A percentile compares a stretch with the other conserved stretches of the same genome.
phyloP scores from a whole-genome alignment of 2,329 filamentous ascomycete species.

The Penicillium palitans region DNA sequence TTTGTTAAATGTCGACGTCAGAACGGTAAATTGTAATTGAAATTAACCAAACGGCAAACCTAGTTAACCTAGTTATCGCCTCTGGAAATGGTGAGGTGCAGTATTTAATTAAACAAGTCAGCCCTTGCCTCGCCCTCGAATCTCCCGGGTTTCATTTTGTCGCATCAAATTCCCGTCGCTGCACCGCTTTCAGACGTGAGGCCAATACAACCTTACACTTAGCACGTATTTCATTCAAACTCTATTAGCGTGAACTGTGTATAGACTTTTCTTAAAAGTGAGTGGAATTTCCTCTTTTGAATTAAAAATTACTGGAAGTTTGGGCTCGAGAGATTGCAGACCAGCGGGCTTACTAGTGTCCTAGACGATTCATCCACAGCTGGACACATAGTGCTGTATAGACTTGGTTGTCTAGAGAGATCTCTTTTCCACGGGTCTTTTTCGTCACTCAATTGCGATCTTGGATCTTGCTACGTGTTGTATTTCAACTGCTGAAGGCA shows the following conservation, averaged over 20 bases:
- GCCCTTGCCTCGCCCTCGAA: conserved; percentile 12
- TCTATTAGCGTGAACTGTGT: not conserved
- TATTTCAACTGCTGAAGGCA: not conserved
- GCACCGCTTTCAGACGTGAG: conserved; percentile 9
- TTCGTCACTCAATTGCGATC: not conserved
- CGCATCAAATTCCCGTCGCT: not conserved
- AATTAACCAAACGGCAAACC: not conserved
- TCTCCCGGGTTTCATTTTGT: conserved; percentile 2
- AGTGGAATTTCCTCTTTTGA: not conserved
- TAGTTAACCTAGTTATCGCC: not conserved
- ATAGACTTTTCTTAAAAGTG: not conserved
- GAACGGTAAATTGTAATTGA: not conserved
- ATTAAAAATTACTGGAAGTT: not conserved
- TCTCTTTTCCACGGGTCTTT: not conserved
- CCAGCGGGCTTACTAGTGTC: not conserved
- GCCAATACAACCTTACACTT: conserved; percentile 9
- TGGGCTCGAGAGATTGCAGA: not conserved
- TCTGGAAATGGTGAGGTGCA: conserved; percentile 2
- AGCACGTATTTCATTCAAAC: conserved; percentile 1
- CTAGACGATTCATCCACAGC: not conserved
- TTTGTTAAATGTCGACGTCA: conserved; percentile 2
- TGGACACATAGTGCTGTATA: not conserved
- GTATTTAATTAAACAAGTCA: conserved; percentile 12
- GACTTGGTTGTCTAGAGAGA: not conserved
- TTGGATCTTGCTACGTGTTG: not conserved